A percentile compares a stretch with the other conserved stretches of the same genome.
Conservation (phyloP, 345 rosid genomes). For the Brassica rapa region DNA sequence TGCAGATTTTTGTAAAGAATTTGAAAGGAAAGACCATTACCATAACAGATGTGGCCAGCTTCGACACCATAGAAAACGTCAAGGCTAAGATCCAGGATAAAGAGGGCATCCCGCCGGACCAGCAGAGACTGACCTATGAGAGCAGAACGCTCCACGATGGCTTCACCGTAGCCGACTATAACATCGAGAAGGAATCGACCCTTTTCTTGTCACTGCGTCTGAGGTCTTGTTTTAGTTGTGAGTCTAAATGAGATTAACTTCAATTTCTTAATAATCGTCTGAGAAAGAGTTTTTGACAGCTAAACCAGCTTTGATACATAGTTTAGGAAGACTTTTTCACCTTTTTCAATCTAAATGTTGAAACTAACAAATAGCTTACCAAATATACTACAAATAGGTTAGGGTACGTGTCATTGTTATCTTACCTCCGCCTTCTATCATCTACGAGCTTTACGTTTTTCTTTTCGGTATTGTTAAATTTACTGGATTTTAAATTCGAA, state of each 20-base stretch:
- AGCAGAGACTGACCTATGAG: neutral
- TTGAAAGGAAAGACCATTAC: neutral
- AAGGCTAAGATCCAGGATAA: neutral
- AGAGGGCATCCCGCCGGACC: neutral
- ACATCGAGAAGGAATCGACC: conserved; percentile 1
- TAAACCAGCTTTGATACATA: neutral
- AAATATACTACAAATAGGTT: neutral
- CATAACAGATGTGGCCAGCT: neutral
- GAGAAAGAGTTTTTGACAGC: neutral
- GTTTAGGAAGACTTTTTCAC: neutral
- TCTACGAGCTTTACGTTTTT: neutral
- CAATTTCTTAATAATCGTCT: neutral
- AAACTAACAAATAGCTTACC: neutral
- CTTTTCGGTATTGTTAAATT: neutral
- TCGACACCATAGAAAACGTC: neutral
- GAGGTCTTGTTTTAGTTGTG: neutral
- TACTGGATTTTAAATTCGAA: neutral
- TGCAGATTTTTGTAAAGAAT: neutral
- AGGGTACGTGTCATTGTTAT: too few relatives aligned
- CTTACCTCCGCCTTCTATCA: too few relatives aligned
- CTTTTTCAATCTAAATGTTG: neutral
- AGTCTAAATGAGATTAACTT: neutral
- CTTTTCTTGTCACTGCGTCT: neutral
- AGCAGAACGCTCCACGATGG: neutral
- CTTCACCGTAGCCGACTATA: neutral